Conservation (phyloP, 768 basidiomycete genomes). For the Amanita phalloides region DNA sequence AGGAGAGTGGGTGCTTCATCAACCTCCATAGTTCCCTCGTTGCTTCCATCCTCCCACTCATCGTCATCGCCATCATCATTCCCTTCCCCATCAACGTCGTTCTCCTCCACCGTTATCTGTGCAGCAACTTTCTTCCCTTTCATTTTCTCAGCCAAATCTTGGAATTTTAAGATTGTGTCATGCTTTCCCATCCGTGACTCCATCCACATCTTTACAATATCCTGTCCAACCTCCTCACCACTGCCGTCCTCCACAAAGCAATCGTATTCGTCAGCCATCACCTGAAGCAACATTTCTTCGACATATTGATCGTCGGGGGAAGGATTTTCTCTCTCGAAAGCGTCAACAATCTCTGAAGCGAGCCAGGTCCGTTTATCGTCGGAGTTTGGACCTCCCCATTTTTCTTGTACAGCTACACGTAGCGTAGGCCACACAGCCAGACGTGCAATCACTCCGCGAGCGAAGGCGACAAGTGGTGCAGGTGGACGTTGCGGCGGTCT, state of each 20-base stretch:
- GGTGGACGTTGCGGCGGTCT: constrained; percentile 19
- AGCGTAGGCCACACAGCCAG: constrained; percentile 80
- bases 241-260: constrained; percentile 78
- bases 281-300: constrained; percentile 72
- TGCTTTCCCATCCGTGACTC: constrained; percentile 33
- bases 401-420: constrained; percentile 73
- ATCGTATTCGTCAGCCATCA: constrained; percentile 85
- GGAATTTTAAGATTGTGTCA: constrained; percentile 46
- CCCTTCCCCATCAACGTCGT: constrained; percentile 29
- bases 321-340: constrained; percentile 49
- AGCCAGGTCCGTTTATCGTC: constrained; percentile 74
- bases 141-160: constrained; percentile 48
- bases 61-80: constrained; percentile 25
- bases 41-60: constrained; percentile 36
- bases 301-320: constrained; percentile 62
- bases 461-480: constrained; percentile 57
- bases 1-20: constrained; percentile 49
- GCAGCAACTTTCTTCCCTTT: constrained; percentile 35
- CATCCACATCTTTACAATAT: constrained; percentile 63
- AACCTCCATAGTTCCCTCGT: constrained; percentile 30
- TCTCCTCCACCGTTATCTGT: constrained; percentile 29
- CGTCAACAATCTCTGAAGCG: constrained; percentile 69
- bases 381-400: constrained; percentile 78
- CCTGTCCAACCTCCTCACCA: constrained; percentile 58
- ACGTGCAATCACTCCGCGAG: constrained; percentile 76